Evolutionary conservation across 306 rosid genomes (phyloP).

Genomic region (Senna tora): DNA sequence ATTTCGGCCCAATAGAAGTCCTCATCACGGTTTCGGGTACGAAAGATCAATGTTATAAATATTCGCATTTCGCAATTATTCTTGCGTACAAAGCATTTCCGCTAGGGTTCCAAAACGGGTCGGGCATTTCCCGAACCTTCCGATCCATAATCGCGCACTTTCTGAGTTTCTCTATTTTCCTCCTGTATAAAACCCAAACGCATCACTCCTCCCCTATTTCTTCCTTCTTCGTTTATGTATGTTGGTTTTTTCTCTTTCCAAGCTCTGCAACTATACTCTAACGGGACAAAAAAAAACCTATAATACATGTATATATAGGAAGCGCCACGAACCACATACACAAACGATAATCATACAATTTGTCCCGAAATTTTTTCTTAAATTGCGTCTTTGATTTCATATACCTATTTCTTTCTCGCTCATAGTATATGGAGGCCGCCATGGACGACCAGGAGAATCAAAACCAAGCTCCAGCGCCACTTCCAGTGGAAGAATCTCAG

Average conservation of each 20-base stretch:
- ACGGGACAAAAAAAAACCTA: background rate
- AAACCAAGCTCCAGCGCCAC: constrained; percentile 44
- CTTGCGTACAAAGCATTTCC: too few species aligned
- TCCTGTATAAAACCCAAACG: constrained; percentile 11
- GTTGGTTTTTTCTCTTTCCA: background rate
- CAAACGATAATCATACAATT: background rate
- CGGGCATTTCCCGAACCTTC: constrained; percentile 43
- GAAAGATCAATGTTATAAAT: background rate
- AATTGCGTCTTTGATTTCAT: constrained; percentile 1
- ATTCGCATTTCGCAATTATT: too few species aligned
- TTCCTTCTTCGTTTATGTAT: background rate
- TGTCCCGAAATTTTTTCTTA: background rate
- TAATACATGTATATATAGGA: background rate
- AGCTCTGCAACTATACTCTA: constrained; percentile 27
- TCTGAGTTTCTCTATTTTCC: background rate
- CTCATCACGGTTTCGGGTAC: background rate
- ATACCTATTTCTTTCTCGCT: background rate
- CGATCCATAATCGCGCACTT: background rate
- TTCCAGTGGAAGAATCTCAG: constrained; percentile 45
- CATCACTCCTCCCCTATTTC: background rate
- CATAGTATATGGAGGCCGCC: constrained; percentile 46
- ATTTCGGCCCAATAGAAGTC: background rate
- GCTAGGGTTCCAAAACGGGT: constrained; percentile 51
- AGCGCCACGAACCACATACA: background rate
- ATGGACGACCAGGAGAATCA: constrained; percentile 56